These are phyloP conservation scores for Calonectria naviculata DNA, from an alignment of 2,329 filamentous ascomycete species.

Conservation along the genomic window DNA sequence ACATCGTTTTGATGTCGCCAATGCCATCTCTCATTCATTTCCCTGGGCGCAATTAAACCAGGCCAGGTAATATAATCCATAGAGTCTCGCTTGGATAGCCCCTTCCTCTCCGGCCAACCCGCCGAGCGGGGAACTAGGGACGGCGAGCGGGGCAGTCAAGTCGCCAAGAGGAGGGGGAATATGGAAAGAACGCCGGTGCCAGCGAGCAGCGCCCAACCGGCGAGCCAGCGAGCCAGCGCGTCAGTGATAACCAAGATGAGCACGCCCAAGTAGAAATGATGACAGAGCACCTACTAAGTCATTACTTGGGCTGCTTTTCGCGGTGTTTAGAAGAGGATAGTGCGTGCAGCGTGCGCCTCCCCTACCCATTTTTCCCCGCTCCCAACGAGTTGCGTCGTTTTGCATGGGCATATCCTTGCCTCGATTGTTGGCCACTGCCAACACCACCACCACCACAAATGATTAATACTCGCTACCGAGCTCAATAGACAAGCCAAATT, in stretches of 20 bases:
- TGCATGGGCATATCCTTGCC: conserved; percentile 1
- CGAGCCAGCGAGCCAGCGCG: conserved; percentile 5
- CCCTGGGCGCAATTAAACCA: neutral
- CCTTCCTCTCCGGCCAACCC: neutral
- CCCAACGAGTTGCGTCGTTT: neutral
- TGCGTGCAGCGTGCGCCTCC: neutral
- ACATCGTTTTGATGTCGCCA: neutral
- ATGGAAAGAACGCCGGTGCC: conserved; percentile 18
- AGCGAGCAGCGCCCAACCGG: conserved; percentile 3
- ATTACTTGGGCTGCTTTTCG: conserved; percentile 1
- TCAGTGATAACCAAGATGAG: conserved; percentile 11
- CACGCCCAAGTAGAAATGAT: neutral
- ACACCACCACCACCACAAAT: conserved; percentile 1
- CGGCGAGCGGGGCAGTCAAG: conserved; percentile 3
- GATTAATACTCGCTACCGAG: neutral
- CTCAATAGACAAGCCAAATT: conserved; percentile 4
- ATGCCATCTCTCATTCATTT: neutral
- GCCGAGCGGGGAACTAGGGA: conserved; percentile 6
- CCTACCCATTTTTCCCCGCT: conserved; percentile 6
- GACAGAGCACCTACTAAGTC: conserved; percentile 20
- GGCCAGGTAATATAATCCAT: neutral
- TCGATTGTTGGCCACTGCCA: neutral
- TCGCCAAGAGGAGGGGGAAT: neutral
- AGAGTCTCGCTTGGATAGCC: neutral
- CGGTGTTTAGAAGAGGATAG: neutral